Evolutionary conservation across 2,329 filamentous ascomycete species (phyloP).

Genomic region (Dendrostoma leiphaemia): DNA sequence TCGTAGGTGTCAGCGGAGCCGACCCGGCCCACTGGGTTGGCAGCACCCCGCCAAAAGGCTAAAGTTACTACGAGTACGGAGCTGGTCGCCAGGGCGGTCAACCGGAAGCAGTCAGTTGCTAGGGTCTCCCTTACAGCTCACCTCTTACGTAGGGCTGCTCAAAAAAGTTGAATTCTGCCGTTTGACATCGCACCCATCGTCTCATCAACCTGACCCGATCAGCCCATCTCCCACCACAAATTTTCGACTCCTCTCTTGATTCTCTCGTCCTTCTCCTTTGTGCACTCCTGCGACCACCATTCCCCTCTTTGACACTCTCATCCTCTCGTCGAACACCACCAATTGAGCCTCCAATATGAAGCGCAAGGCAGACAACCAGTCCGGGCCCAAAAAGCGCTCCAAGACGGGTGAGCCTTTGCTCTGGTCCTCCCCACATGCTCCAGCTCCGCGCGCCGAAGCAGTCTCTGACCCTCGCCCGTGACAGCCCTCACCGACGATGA

Average conservation of each 20-base stretch:
- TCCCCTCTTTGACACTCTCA: neutral
- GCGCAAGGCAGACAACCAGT: slow-evolving; percentile 54
- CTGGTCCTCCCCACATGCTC: too few relatives aligned
- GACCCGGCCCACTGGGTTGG: too few relatives aligned
- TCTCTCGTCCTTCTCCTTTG: neutral
- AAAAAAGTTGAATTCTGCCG: slow-evolving; percentile 15
- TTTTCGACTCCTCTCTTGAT: neutral
- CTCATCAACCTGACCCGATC: slow-evolving; percentile 12
- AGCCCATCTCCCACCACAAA: slow-evolving; percentile 11
- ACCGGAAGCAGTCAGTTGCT: too few relatives aligned
- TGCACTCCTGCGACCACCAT: neutral
- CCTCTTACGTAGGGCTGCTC: too few relatives aligned
- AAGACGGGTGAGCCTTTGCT: slow-evolving; percentile 40
- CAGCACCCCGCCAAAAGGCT: too few relatives aligned
- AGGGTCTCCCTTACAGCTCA: too few relatives aligned
- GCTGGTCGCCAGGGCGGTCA: too few relatives aligned
- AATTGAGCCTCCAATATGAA: slow-evolving; percentile 47
- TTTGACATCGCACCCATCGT: slow-evolving; percentile 8
- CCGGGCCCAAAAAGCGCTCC: slow-evolving; percentile 44
- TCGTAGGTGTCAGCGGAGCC: too few relatives aligned
- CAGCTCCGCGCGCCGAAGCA: slow-evolving; percentile 8
- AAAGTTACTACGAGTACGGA: too few relatives aligned
- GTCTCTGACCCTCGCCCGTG: slow-evolving; percentile 2
- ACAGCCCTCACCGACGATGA: slow-evolving; percentile 47
- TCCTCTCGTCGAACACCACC: slow-evolving; percentile 6